A percentile compares a stretch with the other conserved stretches of the same genome.
Conservation (phyloP, 192 early-diverging fungal genomes). For the Coemansia sp. region DNA sequence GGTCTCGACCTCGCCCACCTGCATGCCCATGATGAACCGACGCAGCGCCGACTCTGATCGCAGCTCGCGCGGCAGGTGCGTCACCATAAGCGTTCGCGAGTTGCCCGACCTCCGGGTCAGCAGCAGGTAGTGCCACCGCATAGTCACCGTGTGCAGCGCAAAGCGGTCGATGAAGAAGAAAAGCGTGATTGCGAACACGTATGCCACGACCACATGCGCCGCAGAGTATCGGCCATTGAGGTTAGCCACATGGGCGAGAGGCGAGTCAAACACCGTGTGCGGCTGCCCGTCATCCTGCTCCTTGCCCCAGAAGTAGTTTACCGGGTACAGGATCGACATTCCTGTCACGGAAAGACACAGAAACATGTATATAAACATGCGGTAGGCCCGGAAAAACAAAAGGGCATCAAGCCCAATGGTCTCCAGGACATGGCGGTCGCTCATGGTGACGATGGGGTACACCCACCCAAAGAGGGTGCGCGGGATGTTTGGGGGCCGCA, state of each 20-base stretch:
- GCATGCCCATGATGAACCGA: conserved; percentile 59
- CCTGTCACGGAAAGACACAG: conserved; percentile 23
- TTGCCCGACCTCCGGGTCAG: conserved; percentile 41
- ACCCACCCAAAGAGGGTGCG: conserved; percentile 49
- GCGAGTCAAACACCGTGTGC: conserved; percentile 46
- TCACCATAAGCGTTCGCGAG: conserved; percentile 66
- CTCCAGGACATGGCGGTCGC: conserved; percentile 48
- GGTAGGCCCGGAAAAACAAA: conserved; percentile 45
- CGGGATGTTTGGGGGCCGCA: conserved; percentile 47
- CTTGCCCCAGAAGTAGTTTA: conserved; percentile 34
- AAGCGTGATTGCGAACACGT: conserved; percentile 37
- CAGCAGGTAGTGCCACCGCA: conserved; percentile 54
- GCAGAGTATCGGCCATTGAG: conserved; percentile 22
- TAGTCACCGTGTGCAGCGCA: conserved; percentile 40
- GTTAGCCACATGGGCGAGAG: conserved; percentile 21
- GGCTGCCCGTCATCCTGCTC: conserved; percentile 9
- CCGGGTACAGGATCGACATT: conserved; percentile 43
- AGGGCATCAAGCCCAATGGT: conserved; percentile 50
- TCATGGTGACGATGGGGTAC: conserved; percentile 43
- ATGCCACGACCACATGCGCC: conserved; percentile 38
- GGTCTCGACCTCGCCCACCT: conserved; percentile 59
- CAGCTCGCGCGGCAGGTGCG: conserved; percentile 60
- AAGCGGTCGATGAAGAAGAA: conserved; percentile 52
- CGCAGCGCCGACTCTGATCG: conserved; percentile 51
- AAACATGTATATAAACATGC: conserved; percentile 52